Base-by-base conservation (phyloP, 2,329 filamentous ascomycete species). In the Colletotrichum tabaci region DNA sequence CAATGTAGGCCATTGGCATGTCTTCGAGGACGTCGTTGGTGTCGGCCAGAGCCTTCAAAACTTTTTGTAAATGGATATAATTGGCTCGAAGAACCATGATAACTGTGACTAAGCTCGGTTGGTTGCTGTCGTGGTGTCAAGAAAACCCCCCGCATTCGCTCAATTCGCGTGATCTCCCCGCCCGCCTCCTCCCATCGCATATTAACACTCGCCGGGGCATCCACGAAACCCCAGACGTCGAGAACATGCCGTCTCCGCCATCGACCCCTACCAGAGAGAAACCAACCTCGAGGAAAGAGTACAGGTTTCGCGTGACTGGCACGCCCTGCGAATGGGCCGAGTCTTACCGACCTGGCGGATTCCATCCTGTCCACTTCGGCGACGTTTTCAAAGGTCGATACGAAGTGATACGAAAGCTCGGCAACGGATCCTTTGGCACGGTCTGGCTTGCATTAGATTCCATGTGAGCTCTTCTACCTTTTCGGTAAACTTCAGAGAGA, bases 1-100 rank as follows among this genome's bases (percentile, higher is more conserved):
- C n/a, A 77, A 78, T 13, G 81, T 85, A 7, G 86, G 86, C 0
- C 84, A 88, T 75, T 89, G 87, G 86, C 83, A 85, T 78, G 75
- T 85, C 4, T 86, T 86, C 74, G 86, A 89, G 77, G 82, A 87
- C 74, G 49, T 81, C 8, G 75, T 79, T 1, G 81, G 77, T 13
- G 79, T 84, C 49, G 73, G 75, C 35, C 66, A 75, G 10, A 80
- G 77, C 26, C 73, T 85, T 8, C 16, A 55, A 35, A 55, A 49
- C 18, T 75, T 76, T 38, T 40, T 67, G 23, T 23, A 42, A 49
- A 35, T n/a, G 2, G 40, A 35, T n/a, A 0, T n/a, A 5, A 35
- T 15, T 16, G 38, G 10, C 7, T n/a, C 16, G 6, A 2, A 16
- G 21, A 8, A 8, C n/a, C 2, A 12, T 23, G 21, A 49, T 21